Conservation (phyloP, 2,329 filamentous ascomycete species). For the Clonostachys chloroleuca region DNA sequence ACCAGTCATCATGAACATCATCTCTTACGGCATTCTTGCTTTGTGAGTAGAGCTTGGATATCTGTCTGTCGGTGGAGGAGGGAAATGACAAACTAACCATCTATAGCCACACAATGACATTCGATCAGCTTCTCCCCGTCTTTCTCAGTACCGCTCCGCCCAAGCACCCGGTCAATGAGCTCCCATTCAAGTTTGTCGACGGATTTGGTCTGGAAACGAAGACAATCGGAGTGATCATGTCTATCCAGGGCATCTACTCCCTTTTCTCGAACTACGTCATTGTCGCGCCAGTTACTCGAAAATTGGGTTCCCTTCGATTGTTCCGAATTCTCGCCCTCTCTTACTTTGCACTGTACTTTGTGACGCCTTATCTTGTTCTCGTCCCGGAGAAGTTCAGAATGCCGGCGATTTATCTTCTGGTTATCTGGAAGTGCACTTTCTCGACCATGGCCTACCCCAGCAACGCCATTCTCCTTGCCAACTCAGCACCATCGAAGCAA, state of each 20-base stretch:
- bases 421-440: conserved; percentile 91
- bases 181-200: conserved; percentile 86
- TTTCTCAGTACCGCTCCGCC: conserved; percentile 71
- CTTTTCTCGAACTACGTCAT: conserved; percentile 81
- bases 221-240: conserved; percentile 82
- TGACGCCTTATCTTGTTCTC: conserved; percentile 84
- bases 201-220: conserved; percentile 82
- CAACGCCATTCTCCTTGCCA: conserved; percentile 83
- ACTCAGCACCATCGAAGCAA: conserved; percentile 77
- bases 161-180: conserved; percentile 42
- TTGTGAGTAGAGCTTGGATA: conserved; percentile 64
- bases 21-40: conserved; percentile 87
- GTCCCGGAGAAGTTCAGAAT: conserved; percentile 69
- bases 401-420: conserved; percentile 68
- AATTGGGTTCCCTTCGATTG: conserved; percentile 72
- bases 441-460: conserved; percentile 88
- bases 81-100: conserved; percentile 8
- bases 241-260: conserved; percentile 84
- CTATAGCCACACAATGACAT: conserved; percentile 87
- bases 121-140: conserved; percentile 89
- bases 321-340: conserved; percentile 77
- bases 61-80: background rate
- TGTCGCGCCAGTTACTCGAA: conserved; percentile 72
- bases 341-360: conserved; percentile 85
- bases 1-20: conserved; percentile 81